Conservation (phyloP, 495 filamentous ascomycete genomes). For the Letharia lupina region DNA sequence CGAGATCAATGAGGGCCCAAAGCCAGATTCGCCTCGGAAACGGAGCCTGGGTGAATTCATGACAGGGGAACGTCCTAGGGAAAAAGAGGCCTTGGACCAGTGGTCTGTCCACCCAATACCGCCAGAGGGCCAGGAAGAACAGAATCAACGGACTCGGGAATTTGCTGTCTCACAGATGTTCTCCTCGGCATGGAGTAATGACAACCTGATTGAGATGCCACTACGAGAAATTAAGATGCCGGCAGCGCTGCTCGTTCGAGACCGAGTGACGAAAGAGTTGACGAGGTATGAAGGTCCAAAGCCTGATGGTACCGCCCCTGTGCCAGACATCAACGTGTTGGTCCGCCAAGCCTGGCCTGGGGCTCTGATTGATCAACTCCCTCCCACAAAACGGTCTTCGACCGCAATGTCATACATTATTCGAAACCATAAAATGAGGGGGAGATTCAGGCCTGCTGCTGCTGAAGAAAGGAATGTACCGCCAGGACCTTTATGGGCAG, state of each 20-base stretch:
- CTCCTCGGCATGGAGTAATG: slow-evolving; percentile 63
- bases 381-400: slow-evolving; percentile 51
- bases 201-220: slow-evolving; percentile 54
- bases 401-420: slow-evolving; percentile 81
- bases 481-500: slow-evolving; percentile 44
- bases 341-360: slow-evolving; percentile 80
- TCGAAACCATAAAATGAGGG: slow-evolving; percentile 61
- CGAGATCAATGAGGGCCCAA: slow-evolving; percentile 8
- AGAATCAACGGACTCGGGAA: slow-evolving; percentile 46
- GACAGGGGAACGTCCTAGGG: slow-evolving; percentile 25
- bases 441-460: slow-evolving; percentile 62
- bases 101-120: slow-evolving; percentile 3
- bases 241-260: slow-evolving; percentile 59
- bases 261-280: slow-evolving; percentile 54
- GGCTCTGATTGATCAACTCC: slow-evolving; percentile 52
- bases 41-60: slow-evolving; percentile 52
- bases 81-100: slow-evolving; percentile 12
- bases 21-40: slow-evolving; percentile 44
- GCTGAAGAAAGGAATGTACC: slow-evolving; percentile 54
- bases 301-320: slow-evolving; percentile 39
- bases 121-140: slow-evolving; percentile 26
- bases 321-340: slow-evolving; percentile 63
- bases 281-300: slow-evolving; percentile 58
- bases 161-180: slow-evolving; percentile 72
- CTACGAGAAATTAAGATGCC: slow-evolving; percentile 59